These are phyloP conservation scores for Ascochyta pisi DNA, from an alignment of 2,329 filamentous ascomycete genomes.

Conservation along the genomic window DNA sequence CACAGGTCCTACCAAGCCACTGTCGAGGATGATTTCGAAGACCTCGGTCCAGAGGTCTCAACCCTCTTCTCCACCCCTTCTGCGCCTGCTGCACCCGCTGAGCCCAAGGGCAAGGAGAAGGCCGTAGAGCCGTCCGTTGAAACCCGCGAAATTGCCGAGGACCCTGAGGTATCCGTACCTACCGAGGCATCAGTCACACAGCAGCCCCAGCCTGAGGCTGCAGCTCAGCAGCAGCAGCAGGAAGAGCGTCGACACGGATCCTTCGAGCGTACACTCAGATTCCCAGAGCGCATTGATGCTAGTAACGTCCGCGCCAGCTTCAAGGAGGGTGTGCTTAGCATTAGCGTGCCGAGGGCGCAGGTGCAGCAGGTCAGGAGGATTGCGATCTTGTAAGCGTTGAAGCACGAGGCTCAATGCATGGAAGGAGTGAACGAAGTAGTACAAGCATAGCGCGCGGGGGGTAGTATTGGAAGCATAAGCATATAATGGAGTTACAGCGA, in stretches of 20 bases:
- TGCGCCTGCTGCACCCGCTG: constrained; percentile 15
- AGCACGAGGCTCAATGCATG: not conserved
- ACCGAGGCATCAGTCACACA: constrained; percentile 26
- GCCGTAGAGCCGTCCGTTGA: constrained; percentile 30
- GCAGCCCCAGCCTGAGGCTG: constrained; percentile 28
- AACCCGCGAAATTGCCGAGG: constrained; percentile 4
- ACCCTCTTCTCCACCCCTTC: constrained; percentile 34
- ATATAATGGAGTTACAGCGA: constrained; percentile 1
- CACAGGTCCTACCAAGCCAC: constrained; percentile 47
- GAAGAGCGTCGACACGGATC: constrained; percentile 69
- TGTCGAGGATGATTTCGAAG: constrained; percentile 48
- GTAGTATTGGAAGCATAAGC: not conserved
- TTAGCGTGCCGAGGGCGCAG: constrained; percentile 69
- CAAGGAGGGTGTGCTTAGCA: constrained; percentile 69
- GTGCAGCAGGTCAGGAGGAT: constrained; percentile 36
- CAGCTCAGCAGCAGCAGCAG: constrained; percentile 27
- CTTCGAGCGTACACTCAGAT: constrained; percentile 73
- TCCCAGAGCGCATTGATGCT: constrained; percentile 69
- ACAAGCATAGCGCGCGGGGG: not conserved
- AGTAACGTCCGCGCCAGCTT: constrained; percentile 67
- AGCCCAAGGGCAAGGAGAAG: constrained; percentile 40
- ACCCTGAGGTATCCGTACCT: constrained; percentile 10
- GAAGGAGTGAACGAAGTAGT: not conserved
- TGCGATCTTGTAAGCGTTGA: constrained; percentile 31
- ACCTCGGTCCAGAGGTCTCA: constrained; percentile 41